Evolutionary conservation across 768 basidiomycete species (phyloP).

Genomic region (Xanthoconium stramineum): DNA sequence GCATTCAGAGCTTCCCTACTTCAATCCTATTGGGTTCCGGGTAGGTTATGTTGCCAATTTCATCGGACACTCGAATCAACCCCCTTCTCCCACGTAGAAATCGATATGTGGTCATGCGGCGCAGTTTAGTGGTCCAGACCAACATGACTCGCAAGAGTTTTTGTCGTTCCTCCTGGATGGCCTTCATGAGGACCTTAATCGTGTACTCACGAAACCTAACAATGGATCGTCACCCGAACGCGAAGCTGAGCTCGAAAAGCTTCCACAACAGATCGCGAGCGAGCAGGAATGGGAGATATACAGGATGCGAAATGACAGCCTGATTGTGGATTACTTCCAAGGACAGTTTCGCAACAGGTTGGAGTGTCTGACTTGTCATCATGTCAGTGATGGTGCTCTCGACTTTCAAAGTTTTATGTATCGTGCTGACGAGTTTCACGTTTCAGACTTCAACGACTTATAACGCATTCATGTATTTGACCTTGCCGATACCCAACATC

Average conservation of each 20-base stretch:
- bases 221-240: conserved; percentile 67
- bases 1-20: conserved; percentile 78
- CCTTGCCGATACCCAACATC: conserved; percentile 78
- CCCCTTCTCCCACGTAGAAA: conserved; percentile 38
- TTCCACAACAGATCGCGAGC: conserved; percentile 85
- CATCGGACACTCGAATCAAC: conserved; percentile 4
- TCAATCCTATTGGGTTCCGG: conserved; percentile 81
- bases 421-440: conserved; percentile 8
- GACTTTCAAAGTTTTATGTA: background rate
- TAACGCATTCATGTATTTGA: conserved; percentile 93
- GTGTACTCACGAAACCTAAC: conserved; percentile 69
- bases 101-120: conserved; percentile 55
- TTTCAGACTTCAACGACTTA: conserved; percentile 93
- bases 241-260: conserved; percentile 83
- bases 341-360: conserved; percentile 92
- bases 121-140: conserved; percentile 82
- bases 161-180: conserved; percentile 91
- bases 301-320: conserved; percentile 83
- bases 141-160: conserved; percentile 98
- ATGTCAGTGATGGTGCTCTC: conserved; percentile 46
- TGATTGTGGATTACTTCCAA: conserved; percentile 97
- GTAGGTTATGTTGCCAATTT: conserved; percentile 42
- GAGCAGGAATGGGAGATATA: conserved; percentile 93
- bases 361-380: conserved; percentile 86
- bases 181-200: conserved; percentile 85